These are phyloP conservation scores for Hyaloperonospora arabidopsidis DNA, from an alignment of 352 stramenopile species.

Conservation along the genomic window DNA sequence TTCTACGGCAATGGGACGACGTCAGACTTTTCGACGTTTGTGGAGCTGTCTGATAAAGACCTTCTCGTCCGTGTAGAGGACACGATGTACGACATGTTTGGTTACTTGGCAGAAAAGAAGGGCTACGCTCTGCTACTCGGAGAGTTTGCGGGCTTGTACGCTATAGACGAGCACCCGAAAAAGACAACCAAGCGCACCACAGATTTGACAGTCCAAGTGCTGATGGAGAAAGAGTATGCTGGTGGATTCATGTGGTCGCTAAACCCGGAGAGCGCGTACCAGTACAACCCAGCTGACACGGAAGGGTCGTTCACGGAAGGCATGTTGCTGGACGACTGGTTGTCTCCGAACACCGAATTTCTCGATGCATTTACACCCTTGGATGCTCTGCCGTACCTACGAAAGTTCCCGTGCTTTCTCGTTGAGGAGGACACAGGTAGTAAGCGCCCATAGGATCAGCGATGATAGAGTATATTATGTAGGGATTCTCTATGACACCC, in stretches of 20 bases:
- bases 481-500: no score
- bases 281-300: conserved; percentile 58
- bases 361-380: conserved; percentile 56
- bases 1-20: conserved; percentile 60
- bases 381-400: conserved; percentile 55
- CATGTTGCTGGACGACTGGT: conserved; percentile 59
- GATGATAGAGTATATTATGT: no score
- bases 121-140: conserved; percentile 51
- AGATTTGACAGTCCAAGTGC: conserved; percentile 52
- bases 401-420: conserved; percentile 57
- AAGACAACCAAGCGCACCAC: conserved; percentile 54
- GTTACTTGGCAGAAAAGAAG: conserved; percentile 49
- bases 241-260: conserved; percentile 73
- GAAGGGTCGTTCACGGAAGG: conserved; percentile 56
- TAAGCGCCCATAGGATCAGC: no score
- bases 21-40: conserved; percentile 41
- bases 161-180: conserved; percentile 38
- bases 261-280: conserved; percentile 61
- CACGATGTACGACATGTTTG: conserved; percentile 78
- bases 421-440: conserved; percentile 7
- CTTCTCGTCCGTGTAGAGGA: conserved; percentile 36
- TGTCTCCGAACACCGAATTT: conserved; percentile 55
- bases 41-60: conserved; percentile 52
- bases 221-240: conserved; percentile 41
- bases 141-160: conserved; percentile 58